A percentile compares a stretch with the other conserved stretches of the same genome.
phyloP scores from a whole-genome alignment of 257 asterid genomes.

The Primulina tabacum region DNA sequence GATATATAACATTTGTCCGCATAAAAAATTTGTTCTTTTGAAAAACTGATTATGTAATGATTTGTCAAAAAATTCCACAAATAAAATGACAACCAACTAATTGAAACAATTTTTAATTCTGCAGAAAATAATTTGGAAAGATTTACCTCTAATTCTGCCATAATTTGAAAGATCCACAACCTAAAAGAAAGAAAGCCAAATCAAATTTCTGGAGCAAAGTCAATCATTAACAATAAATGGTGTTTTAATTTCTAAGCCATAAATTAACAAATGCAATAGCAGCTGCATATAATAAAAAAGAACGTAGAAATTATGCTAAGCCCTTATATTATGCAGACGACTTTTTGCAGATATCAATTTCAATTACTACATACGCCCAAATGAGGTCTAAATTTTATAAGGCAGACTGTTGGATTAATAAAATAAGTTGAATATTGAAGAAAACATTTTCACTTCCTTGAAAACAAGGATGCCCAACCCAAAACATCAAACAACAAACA shows the following conservation, averaged over 20 bases:
- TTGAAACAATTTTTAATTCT: background rate
- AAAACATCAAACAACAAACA: background rate
- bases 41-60: conserved; percentile 9
- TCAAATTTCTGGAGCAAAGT: background rate
- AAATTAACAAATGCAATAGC: conserved; percentile 21
- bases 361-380: conserved; percentile 3
- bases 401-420: too few species aligned
- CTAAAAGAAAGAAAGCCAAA: conserved; percentile 29
- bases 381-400: too few species aligned
- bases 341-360: conserved; percentile 11
- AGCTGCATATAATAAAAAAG: conserved; percentile 19
- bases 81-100: conserved; percentile 12
- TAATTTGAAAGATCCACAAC: conserved; percentile 83
- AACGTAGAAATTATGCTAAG: background rate
- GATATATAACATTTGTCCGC: conserved; percentile 1
- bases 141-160: conserved; percentile 91
- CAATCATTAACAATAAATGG: conserved; percentile 3
- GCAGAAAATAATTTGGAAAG: background rate
- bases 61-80: background rate
- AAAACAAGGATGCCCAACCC: background rate
- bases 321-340: conserved; percentile 16
- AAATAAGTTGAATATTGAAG: background rate
- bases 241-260: background rate
- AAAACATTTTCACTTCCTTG: background rate
- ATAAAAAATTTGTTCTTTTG: conserved; percentile 1